phyloP scores from a whole-genome alignment of 2,329 filamentous ascomycete genomes.

The Calcarisporium arbuscula region DNA sequence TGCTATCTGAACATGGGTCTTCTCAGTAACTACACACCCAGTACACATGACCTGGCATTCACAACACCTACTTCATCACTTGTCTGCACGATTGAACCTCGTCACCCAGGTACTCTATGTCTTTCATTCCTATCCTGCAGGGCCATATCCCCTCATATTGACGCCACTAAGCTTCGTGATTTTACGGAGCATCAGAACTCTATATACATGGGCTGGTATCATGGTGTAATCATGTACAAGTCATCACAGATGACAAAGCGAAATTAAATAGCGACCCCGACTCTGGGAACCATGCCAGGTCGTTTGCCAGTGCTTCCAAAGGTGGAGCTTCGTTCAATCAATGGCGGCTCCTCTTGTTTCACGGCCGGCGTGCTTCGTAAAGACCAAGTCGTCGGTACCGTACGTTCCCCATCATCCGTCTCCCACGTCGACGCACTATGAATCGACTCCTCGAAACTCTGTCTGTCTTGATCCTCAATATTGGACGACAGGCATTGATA shows the following conservation, averaged over 20 bases:
- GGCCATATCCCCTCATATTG: too few relatives aligned
- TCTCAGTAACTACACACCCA: too few relatives aligned
- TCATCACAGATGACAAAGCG: too few relatives aligned
- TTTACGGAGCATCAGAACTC: too few relatives aligned
- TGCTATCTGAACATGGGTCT: too few relatives aligned
- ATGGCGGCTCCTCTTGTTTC: slow-evolving; percentile 33
- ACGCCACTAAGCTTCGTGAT: too few relatives aligned
- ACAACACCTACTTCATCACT: too few relatives aligned
- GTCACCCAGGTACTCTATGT: too few relatives aligned
- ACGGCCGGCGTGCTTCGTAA: slow-evolving; percentile 37
- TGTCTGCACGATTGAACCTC: too few relatives aligned
- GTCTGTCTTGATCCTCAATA: slow-evolving; percentile 21
- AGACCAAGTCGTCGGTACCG: slow-evolving; percentile 42
- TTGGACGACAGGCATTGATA: slow-evolving; percentile 47
- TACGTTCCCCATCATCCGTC: slow-evolving; percentile 37
- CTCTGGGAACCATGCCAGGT: slow-evolving; percentile 14
- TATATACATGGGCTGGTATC: slow-evolving; percentile 10
- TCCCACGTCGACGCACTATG: slow-evolving; percentile 46
- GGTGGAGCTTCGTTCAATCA: slow-evolving; percentile 27
- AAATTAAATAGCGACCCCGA: slow-evolving; percentile 24
- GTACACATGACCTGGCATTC: too few relatives aligned
- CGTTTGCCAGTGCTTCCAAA: slow-evolving; percentile 20
- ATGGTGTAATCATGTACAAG: slow-evolving; percentile 3
- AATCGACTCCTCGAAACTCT: slow-evolving; percentile 39
- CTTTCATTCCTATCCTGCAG: too few relatives aligned